Evolutionary conservation across 108 stramenopile genomes (phyloP), one percentile per base, ranked within the genome.

Genomic region (Thalassiosira profunda): DNA sequence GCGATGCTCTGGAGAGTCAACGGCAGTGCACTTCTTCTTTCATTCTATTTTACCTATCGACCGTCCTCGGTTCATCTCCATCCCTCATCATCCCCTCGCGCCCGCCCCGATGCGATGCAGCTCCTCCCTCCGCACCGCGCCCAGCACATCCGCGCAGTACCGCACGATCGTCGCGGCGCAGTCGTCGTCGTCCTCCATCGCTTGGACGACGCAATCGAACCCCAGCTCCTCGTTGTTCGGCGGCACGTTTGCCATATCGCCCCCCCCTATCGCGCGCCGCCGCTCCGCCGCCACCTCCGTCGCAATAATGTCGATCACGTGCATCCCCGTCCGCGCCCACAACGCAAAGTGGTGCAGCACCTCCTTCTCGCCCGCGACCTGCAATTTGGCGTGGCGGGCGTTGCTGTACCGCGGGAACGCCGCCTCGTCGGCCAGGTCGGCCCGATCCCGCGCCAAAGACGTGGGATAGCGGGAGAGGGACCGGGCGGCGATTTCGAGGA

Each of bases 351-450:
- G 92, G 57, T 90, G 86, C 68, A 96, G 67, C 3, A 96, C 93
- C 70, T 89, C 90, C 72, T 96, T 96, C 79, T 96, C 96, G 11
- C 93, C 93, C 5, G 76, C 69, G 9, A 96, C 93, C 74, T 96
- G 96, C 55, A 96, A 88, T 59, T 86, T 90, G 43, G 93, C 96
- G 74, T 96, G 91, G 26, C 96, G 86, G 14, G 66, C 53, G 53
- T 96, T 96, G 61, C 87, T 90, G 61, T 88, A 97, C 31, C 79
- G 81, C 24, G 89, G 89, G 67, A 82, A 91, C 10, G 63, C 62
- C 11, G 42, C 26, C 67, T 91, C 81, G 55, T 90, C 84, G 29
- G 56, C 18, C 35, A 98, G 64, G 54, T 90, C 89, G 12, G 59
- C 52, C 18, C 69, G 57, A 70, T 98, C 95, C 63, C 87, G 83